A percentile compares a stretch with the other conserved stretches of the same genome.
These are phyloP conservation scores for Nitzschia sp. DNA, from an alignment of 108 stramenopile species.

Conservation along the genomic window DNA sequence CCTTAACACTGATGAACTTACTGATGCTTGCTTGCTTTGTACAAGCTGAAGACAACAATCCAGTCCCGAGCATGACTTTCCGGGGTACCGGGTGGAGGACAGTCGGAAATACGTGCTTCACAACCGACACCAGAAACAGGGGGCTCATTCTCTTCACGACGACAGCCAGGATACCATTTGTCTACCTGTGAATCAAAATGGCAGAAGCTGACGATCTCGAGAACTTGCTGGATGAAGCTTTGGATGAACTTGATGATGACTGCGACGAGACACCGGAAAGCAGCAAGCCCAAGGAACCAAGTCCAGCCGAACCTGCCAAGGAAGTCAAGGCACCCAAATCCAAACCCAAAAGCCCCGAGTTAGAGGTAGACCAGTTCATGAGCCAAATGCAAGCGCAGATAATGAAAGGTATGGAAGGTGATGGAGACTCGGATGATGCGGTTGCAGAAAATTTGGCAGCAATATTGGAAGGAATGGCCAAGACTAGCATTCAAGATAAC, in stretches of 20 bases:
- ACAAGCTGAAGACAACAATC: no score
- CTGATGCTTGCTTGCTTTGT: no score
- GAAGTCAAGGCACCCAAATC: not conserved
- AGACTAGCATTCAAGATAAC: not conserved
- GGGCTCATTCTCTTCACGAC: no score
- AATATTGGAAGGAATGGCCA: slow-evolving; percentile 31
- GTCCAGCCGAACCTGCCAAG: not conserved
- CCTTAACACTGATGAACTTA: no score
- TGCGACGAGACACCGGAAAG: not conserved
- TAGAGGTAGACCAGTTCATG: slow-evolving; percentile 3
- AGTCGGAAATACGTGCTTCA: not conserved
- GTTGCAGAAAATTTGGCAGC: slow-evolving; percentile 25
- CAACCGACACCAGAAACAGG: no score
- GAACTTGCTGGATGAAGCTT: slow-evolving; percentile 44
- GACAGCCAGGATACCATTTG: no score
- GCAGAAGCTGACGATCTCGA: slow-evolving; percentile 29
- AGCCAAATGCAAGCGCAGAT: slow-evolving; percentile 1
- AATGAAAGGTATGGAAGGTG: not conserved
- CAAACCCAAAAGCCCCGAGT: slow-evolving; percentile 2
- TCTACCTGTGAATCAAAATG: not conserved
- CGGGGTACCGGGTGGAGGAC: no score
- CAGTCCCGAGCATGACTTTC: no score
- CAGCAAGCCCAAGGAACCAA: not conserved
- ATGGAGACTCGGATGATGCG: not conserved
- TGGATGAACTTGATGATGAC: slow-evolving; percentile 49